phyloP scores from a whole-genome alignment of 805 yeast genomes.

The Pichia occidentalis region DNA sequence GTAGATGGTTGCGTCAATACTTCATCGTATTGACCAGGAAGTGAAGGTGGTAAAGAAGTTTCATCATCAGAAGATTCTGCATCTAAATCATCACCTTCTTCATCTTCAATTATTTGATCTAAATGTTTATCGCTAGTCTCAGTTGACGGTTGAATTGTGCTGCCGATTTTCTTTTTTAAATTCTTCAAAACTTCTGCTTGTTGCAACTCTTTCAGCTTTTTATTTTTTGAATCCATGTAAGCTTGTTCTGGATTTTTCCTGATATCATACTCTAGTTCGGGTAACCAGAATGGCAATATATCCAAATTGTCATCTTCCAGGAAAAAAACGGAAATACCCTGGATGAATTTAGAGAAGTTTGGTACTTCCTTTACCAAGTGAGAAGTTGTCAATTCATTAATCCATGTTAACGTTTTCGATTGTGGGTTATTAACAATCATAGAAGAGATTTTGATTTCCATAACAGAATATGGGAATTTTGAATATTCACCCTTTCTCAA shows the following conservation, averaged over 20 bases:
- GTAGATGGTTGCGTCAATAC: conserved; percentile 1
- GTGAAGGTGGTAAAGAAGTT: conserved; percentile 32
- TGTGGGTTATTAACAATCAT: conserved; percentile 44
- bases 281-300: conserved; percentile 89
- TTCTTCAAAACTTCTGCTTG: conserved; percentile 33
- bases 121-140: conserved; percentile 24
- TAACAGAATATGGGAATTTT: conserved; percentile 78
- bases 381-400: conserved; percentile 74
- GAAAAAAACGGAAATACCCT: conserved; percentile 83
- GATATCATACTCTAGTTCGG: conserved; percentile 77
- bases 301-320: conserved; percentile 88
- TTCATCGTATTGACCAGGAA: neutral
- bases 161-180: conserved; percentile 39
- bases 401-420: conserved; percentile 55
- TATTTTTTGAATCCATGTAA: conserved; percentile 56
- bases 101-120: conserved; percentile 29
- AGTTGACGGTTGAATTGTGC: conserved; percentile 30
- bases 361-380: conserved; percentile 92
- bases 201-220: conserved; percentile 40
- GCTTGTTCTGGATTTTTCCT: conserved; percentile 76
- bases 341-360: conserved; percentile 85
- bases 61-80: conserved; percentile 52
- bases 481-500: conserved; percentile 81
- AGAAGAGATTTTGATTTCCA: conserved; percentile 66
- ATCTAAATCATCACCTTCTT: conserved; percentile 33